Evolutionary conservation across 2,329 filamentous ascomycete genomes (phyloP).

Genomic region (Sporothrix variecibatus): DNA sequence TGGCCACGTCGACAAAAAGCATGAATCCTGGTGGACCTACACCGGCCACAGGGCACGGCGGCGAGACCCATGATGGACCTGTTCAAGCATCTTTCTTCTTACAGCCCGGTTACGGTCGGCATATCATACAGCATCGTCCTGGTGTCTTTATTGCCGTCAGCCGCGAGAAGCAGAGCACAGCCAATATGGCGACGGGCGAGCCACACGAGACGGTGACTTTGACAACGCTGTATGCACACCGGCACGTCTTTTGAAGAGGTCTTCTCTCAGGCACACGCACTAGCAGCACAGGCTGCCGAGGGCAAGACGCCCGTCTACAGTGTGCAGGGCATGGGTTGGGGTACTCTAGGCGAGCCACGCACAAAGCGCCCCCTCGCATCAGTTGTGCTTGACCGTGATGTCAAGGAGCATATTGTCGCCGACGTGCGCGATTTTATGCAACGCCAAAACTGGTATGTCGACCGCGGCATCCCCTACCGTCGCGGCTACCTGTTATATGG

Average conservation of each 20-base stretch:
- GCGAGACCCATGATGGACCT: conserved; percentile 63
- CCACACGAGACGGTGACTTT: conserved; percentile 94
- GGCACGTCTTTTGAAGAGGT: conserved; percentile 87
- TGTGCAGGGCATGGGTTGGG: conserved; percentile 81
- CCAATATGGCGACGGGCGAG: conserved; percentile 77
- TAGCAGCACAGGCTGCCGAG: conserved; percentile 78
- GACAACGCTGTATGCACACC: conserved; percentile 86
- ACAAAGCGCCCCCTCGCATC: conserved; percentile 85
- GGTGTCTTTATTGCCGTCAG: conserved; percentile 86
- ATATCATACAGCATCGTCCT: conserved; percentile 77
- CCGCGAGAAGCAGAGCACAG: conserved; percentile 80
- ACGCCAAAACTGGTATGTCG: conserved; percentile 84
- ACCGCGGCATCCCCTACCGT: conserved; percentile 91
- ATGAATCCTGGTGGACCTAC: conserved; percentile 59
- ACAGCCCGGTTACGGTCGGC: conserved; percentile 86
- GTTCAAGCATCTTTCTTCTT: conserved; percentile 80
- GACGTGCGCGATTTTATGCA: conserved; percentile 82
- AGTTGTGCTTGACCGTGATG: conserved; percentile 79
- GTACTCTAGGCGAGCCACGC: conserved; percentile 77
- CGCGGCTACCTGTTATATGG: conserved; percentile 87
- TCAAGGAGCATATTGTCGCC: conserved; percentile 76
- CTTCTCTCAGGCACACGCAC: conserved; percentile 80
- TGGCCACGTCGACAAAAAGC: conserved; percentile 52
- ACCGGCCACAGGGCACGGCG: conserved; percentile 59
- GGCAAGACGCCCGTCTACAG: conserved; percentile 94